Conservation (phyloP, 2,329 filamentous ascomycete genomes). For the Diaporthe ampelina region DNA sequence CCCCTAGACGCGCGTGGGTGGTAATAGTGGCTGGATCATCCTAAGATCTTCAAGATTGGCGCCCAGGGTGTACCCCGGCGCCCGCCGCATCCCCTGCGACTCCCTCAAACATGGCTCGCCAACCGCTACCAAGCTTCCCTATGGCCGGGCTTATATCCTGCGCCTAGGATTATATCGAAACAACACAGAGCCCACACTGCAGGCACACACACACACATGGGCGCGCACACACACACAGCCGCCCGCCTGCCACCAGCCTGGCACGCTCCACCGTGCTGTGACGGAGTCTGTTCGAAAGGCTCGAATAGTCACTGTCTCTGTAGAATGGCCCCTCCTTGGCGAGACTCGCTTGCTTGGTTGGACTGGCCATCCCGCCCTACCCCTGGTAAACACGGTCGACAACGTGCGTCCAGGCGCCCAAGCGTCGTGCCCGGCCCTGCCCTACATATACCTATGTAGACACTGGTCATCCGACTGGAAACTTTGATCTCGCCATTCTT, state of each 20-base stretch:
- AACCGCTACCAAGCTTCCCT: conserved; percentile 17
- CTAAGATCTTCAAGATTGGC: conserved; percentile 20
- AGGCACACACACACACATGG: not conserved
- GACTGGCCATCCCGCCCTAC: conserved; percentile 18
- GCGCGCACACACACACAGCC: conserved; percentile 7
- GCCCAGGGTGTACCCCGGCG: conserved; percentile 17
- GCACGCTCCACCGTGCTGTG: conserved; percentile 38
- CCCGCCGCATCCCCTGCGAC: conserved; percentile 15
- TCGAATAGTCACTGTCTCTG: conserved; percentile 32
- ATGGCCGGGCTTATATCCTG: conserved; percentile 29
- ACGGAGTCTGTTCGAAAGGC: conserved; percentile 39
- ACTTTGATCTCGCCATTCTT: conserved; percentile 7
- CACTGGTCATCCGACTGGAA: conserved; percentile 26
- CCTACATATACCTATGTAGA: conserved; percentile 37
- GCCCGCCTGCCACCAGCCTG: conserved; percentile 9
- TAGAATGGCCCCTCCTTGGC: conserved; percentile 33
- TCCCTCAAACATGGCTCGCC: conserved; percentile 26
- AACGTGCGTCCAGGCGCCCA: conserved; percentile 15
- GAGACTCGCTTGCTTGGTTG: conserved; percentile 35
- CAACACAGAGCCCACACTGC: conserved; percentile 7
- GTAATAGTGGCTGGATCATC: conserved; percentile 21
- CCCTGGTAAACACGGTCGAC: conserved; percentile 3
- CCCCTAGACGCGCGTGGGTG: not conserved
- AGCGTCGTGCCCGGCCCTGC: not conserved
- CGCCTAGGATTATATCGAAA: conserved; percentile 22